Evolutionary conservation across 768 basidiomycete genomes (phyloP).

Genomic region (Amanita rimosa): DNA sequence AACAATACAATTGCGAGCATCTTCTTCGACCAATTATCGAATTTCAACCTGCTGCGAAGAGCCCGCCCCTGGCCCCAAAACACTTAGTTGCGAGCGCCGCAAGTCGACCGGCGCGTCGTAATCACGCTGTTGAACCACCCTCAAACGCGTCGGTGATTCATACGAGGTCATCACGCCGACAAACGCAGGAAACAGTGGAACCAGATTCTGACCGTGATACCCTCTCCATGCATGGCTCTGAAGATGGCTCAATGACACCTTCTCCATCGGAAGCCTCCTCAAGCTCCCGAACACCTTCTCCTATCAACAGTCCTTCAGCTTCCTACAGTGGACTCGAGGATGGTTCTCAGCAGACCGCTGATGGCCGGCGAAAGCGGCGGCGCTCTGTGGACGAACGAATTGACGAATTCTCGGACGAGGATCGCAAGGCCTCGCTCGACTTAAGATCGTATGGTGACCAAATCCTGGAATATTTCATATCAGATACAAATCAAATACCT

Average conservation of each 20-base stretch:
- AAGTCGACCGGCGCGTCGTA: conserved; percentile 35
- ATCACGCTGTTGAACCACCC: conserved; percentile 24
- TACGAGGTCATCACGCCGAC: conserved; percentile 54
- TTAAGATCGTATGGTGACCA: conserved; percentile 83
- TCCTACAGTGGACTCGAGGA: conserved; percentile 32
- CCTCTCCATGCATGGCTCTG: conserved; percentile 62
- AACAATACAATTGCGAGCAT: conserved; percentile 86
- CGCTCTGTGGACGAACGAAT: conserved; percentile 34
- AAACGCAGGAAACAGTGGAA: conserved; percentile 31
- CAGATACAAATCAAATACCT: conserved; percentile 89
- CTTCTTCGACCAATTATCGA: conserved; percentile 90
- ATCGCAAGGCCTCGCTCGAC: conserved; percentile 38
- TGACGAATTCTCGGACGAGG: conserved; percentile 33
- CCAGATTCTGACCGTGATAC: conserved; percentile 55
- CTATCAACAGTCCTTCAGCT: conserved; percentile 51
- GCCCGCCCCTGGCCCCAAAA: conserved; percentile 93
- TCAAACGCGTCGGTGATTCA: conserved; percentile 26
- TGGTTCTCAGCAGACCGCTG: conserved; percentile 22
- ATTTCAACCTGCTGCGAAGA: conserved; percentile 81
- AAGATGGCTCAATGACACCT: conserved; percentile 85
- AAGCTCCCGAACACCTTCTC: conserved; percentile 90
- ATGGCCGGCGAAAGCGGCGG: conserved; percentile 32
- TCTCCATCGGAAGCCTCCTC: conserved; percentile 78
- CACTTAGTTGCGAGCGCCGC: conserved; percentile 74
- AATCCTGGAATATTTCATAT: conserved; percentile 97